A percentile compares a stretch with the other conserved stretches of the same genome.
These are phyloP conservation scores for Asterophora lycoperdoides DNA, from an alignment of 768 basidiomycete species.

Conservation along the genomic window DNA sequence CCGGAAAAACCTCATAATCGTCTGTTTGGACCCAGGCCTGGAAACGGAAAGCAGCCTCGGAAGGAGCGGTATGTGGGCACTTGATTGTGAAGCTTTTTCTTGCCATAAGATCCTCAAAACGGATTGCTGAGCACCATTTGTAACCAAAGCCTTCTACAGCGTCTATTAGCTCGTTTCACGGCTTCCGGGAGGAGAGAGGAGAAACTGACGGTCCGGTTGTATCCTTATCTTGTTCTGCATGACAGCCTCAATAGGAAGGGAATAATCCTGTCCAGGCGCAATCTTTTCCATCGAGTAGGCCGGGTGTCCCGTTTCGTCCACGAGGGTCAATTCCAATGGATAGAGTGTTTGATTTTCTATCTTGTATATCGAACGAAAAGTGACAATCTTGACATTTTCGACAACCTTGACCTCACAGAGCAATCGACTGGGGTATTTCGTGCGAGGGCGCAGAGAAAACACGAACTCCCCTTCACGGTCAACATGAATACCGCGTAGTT, in stretches of 20 bases:
- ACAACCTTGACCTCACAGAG: conserved; percentile 87
- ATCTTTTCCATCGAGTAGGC: conserved; percentile 81
- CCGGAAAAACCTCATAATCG: conserved; percentile 38
- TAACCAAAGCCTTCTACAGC: conserved; percentile 90
- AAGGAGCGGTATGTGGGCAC: conserved; percentile 76
- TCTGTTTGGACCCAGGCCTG: conserved; percentile 89
- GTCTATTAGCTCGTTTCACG: conserved; percentile 1
- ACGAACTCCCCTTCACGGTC: conserved; percentile 91
- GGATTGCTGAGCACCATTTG: conserved; percentile 83
- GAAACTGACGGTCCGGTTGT: conserved; percentile 83
- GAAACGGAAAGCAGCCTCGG: conserved; percentile 90
- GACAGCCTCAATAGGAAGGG: conserved; percentile 88
- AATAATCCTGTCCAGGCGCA: conserved; percentile 83
- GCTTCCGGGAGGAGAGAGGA: background rate
- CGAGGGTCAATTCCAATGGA: conserved; percentile 85
- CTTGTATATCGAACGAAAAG: conserved; percentile 87
- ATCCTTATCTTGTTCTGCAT: conserved; percentile 76
- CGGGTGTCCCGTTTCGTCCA: conserved; percentile 82
- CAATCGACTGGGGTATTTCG: conserved; percentile 71
- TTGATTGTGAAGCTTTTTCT: conserved; percentile 70
- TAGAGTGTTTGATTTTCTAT: conserved; percentile 89
- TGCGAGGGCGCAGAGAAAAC: conserved; percentile 79
- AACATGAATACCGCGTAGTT: conserved; percentile 82
- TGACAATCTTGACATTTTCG: conserved; percentile 92
- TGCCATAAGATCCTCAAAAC: conserved; percentile 83